phyloP scores from a whole-genome alignment of 129 eudicot genomes.

The Erigeron canadensis region DNA sequence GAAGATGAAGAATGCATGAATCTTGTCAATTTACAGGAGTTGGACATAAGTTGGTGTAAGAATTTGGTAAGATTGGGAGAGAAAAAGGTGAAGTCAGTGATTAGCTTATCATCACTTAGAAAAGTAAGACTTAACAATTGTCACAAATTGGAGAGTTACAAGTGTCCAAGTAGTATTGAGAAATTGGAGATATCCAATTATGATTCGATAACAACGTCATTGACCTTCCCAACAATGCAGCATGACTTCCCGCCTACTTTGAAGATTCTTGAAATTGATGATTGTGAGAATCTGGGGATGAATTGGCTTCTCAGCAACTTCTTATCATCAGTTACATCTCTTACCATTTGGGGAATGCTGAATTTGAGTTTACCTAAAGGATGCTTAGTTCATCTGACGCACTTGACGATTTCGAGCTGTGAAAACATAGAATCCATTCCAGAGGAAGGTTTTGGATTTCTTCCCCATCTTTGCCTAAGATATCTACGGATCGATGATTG shows the following conservation, averaged over 20 bases:
- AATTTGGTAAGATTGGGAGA: slow-evolving; percentile 2
- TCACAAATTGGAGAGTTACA: slow-evolving; percentile 16
- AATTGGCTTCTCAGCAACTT: slow-evolving; percentile 19
- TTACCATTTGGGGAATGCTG: neutral
- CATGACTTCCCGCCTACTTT: slow-evolving; percentile 17
- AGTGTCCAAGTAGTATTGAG: slow-evolving; percentile 7
- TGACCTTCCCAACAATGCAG: slow-evolving; percentile 15
- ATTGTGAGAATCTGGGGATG: slow-evolving; percentile 13
- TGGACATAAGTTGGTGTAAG: neutral
- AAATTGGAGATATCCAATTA: slow-evolving; percentile 1
- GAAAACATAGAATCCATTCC: slow-evolving; percentile 26
- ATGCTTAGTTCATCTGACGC: slow-evolving; percentile 22
- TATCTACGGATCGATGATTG: neutral
- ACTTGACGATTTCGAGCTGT: neutral
- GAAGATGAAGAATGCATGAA: neutral
- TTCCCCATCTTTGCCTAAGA: slow-evolving; percentile 14
- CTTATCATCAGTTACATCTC: slow-evolving; percentile 15
- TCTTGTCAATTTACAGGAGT: neutral
- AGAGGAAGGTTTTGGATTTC: slow-evolving; percentile 19
- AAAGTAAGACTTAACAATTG: neutral
- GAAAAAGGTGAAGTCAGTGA: neutral
- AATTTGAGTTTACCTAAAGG: slow-evolving; percentile 14
- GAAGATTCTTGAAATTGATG: neutral
- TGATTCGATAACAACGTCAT: slow-evolving; percentile 7
- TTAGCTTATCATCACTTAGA: neutral